phyloP scores from a whole-genome alignment of 306 rosid species.

The Ormosia semicastrata region DNA sequence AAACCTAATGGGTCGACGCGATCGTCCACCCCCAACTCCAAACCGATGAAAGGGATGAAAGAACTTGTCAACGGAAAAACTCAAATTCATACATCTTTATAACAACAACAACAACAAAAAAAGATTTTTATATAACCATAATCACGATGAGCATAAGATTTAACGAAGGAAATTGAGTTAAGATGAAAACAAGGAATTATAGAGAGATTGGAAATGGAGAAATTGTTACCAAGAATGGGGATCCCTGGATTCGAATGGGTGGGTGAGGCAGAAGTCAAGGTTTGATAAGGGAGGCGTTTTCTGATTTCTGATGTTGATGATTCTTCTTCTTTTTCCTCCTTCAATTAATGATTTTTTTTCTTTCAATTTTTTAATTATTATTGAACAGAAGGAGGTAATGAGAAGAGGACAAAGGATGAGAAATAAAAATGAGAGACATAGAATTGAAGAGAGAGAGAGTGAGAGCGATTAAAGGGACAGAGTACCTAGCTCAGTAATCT shows the following conservation, averaged over 20 bases:
- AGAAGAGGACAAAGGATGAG: constrained; percentile 27
- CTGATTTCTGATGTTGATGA: background rate
- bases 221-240: constrained; percentile 40
- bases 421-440: background rate
- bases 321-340: background rate
- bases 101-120: background rate
- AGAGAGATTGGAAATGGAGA: background rate
- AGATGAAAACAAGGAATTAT: background rate
- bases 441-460: background rate
- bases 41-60: background rate
- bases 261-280: background rate
- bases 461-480: constrained; percentile 8
- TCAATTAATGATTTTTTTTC: background rate
- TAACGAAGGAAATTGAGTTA: background rate
- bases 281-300: constrained; percentile 19
- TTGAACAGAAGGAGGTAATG: background rate
- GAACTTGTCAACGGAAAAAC: background rate
- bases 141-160: background rate
- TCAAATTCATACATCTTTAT: background rate
- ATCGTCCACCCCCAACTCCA: background rate
- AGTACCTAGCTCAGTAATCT: constrained; percentile 18
- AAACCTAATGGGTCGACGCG: constrained; percentile 23
- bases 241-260: constrained; percentile 33
- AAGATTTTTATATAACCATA: background rate
- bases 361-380: background rate